These are phyloP conservation scores for Spiraea crenata DNA, from an alignment of 331 rosid genomes.

Conservation along the genomic window DNA sequence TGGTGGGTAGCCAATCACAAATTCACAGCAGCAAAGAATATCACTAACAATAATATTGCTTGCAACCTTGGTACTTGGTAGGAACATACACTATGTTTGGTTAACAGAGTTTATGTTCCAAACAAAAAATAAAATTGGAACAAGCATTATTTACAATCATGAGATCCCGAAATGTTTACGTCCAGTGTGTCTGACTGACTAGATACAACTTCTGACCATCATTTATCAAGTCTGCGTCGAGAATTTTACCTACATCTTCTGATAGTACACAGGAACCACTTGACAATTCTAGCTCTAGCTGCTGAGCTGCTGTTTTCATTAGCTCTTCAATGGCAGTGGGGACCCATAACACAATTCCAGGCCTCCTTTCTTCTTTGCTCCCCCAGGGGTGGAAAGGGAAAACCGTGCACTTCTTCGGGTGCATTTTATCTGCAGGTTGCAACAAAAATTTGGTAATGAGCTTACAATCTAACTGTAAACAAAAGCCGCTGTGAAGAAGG, in stretches of 20 bases:
- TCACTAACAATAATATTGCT: too few relatives aligned
- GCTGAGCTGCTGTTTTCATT: conserved; percentile 48
- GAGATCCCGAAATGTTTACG: neutral
- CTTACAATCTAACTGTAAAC: neutral
- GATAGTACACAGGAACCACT: conserved; percentile 51
- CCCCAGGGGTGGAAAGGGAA: conserved; percentile 93
- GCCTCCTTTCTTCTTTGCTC: conserved; percentile 55
- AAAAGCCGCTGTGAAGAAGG: too few relatives aligned
- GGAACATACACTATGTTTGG: too few relatives aligned
- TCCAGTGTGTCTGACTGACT: conserved; percentile 44
- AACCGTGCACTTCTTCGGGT: conserved; percentile 73
- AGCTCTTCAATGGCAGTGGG: conserved; percentile 73
- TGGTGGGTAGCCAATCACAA: too few relatives aligned
- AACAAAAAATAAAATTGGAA: too few relatives aligned
- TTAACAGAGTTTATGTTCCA: too few relatives aligned
- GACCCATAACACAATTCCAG: conserved; percentile 76
- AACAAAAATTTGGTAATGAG: conserved; percentile 2
- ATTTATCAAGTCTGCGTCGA: conserved; percentile 59
- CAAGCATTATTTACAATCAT: neutral
- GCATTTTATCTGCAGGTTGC: conserved; percentile 55
- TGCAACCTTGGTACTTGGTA: too few relatives aligned
- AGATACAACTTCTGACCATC: conserved; percentile 80
- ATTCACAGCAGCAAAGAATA: too few relatives aligned
- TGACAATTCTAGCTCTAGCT: conserved; percentile 44
- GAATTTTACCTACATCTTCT: conserved; percentile 88